Evolutionary conservation across 306 rosid species (phyloP).

Genomic region (Pterocarpus macrocarpus): DNA sequence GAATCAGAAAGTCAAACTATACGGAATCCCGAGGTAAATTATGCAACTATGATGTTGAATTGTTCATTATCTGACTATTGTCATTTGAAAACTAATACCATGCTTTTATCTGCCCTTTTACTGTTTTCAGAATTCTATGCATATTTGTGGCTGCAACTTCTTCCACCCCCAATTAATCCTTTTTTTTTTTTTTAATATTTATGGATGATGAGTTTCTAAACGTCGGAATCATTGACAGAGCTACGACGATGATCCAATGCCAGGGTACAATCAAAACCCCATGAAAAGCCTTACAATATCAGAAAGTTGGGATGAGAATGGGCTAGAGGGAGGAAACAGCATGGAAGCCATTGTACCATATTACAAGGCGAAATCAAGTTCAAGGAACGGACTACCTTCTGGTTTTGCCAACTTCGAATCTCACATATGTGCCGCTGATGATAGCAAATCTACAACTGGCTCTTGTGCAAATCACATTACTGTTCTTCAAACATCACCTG

Average conservation of each 20-base stretch:
- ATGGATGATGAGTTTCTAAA: slow-evolving; percentile 41
- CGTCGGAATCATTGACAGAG: slow-evolving; percentile 66
- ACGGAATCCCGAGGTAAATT: slow-evolving; percentile 19
- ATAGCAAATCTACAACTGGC: slow-evolving; percentile 65
- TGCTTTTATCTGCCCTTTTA: background rate
- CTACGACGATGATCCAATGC: slow-evolving; percentile 77
- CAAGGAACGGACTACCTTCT: slow-evolving; percentile 71
- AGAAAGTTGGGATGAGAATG: slow-evolving; percentile 83
- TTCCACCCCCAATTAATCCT: background rate
- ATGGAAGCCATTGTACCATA: slow-evolving; percentile 58
- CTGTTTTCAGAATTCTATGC: background rate
- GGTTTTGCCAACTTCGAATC: slow-evolving; percentile 60
- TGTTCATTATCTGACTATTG: slow-evolving; percentile 22
- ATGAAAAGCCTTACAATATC: slow-evolving; percentile 66
- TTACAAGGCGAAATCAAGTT: slow-evolving; percentile 68
- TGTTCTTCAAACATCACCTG: slow-evolving; percentile 78
- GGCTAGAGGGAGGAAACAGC: slow-evolving; percentile 61
- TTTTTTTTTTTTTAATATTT: background rate
- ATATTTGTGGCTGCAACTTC: slow-evolving; percentile 10
- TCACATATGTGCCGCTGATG: slow-evolving; percentile 71
- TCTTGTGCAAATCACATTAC: slow-evolving; percentile 68
- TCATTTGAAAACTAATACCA: background rate
- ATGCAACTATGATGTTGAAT: background rate
- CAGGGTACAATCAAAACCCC: slow-evolving; percentile 66
- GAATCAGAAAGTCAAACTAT: slow-evolving; percentile 21